Base-by-base conservation (phyloP, 1,284 basidiomycete genomes). In the Xerocomus amazonicus region DNA sequence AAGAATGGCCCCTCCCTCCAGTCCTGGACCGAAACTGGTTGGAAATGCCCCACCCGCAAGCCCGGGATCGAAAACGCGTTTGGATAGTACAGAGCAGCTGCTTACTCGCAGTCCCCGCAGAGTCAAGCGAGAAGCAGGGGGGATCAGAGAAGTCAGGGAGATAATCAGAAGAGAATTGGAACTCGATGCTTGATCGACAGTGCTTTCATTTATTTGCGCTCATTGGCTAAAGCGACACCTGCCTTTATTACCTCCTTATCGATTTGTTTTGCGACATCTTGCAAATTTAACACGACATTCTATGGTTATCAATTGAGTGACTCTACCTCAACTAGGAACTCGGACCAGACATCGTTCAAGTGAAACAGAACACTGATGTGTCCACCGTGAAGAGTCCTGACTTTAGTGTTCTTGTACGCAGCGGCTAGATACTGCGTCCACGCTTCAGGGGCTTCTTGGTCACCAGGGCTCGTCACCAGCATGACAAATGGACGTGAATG, bases 151-250 rank as follows among this genome's bases (percentile, higher is more conserved):
- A 63, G 87, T 90, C 39, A 72, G 87, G 51, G 88, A 90, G 68
- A 81, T 86, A 59, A 85, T 90, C 61, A 77, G 87, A 56, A 75
- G 76, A 54, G 88, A 90, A 68, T 70, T 90, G 55, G 87, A 90
- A 61, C 66, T 81, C 48, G 71, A 80, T 53, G 82, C 85, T 63
- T 86, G 67, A 76, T 60, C 35, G 39, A 49, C 53, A 55, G 27
- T 69, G 63, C 63, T 68, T 50, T 54, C 58, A 66, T 62, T 47
- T 62, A 66, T 48, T 48, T 60, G 41, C 36, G 38, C 58, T 53
- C 31, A 57, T 57, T 57, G 61, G 52, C 33, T 54, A 60, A 23
- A 64, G 62, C 48, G 59, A 63, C 35, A 57, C 60, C 67, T 68
- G 50, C 45, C 46, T 37, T 37, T 53, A 36, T 47, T 10, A 47